Evolutionary conservation across 208 protist species (phyloP).

Genomic region (Zelonia costaricensis): DNA sequence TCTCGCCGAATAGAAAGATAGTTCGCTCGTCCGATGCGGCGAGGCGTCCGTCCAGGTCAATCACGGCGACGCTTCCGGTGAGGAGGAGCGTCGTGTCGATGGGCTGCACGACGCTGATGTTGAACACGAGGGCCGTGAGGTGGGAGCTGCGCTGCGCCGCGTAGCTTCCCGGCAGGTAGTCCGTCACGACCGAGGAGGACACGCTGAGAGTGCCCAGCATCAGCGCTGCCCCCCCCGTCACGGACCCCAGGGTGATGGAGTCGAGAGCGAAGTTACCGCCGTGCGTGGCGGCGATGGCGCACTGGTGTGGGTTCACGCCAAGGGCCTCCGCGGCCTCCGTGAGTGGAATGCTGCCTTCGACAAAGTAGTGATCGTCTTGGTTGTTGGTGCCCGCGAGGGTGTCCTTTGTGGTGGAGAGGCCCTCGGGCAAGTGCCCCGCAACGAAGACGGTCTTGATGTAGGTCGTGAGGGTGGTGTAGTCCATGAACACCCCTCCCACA

Average conservation of each 20-base stretch:
- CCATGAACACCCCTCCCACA: constrained; percentile 14
- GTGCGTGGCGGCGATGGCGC: constrained; percentile 11
- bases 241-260: constrained; percentile 12
- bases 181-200: constrained; percentile 15
- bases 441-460: constrained; percentile 2
- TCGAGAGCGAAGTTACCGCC: constrained; percentile 19
- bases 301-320: neutral
- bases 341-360: too few relatives aligned
- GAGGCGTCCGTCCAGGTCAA: constrained; percentile 23
- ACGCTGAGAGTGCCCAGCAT: constrained; percentile 12
- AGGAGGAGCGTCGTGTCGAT: neutral
- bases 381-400: too few relatives aligned
- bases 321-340: neutral
- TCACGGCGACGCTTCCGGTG: constrained; percentile 5
- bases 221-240: constrained; percentile 9
- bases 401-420: constrained; percentile 3
- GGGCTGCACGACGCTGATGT: neutral
- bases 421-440: neutral
- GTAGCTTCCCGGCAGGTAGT: constrained; percentile 15
- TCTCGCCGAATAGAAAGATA: too few relatives aligned
- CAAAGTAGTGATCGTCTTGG: too few relatives aligned
- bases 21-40: neutral
- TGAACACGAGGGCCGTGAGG: constrained; percentile 7
- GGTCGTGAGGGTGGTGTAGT: constrained; percentile 32
- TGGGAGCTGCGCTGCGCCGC: constrained; percentile 14